Evolutionary conservation across 2,329 filamentous ascomycete genomes (phyloP), one percentile per base, ranked within the genome.

Genomic region (Pseudogymnoascus sp.): DNA sequence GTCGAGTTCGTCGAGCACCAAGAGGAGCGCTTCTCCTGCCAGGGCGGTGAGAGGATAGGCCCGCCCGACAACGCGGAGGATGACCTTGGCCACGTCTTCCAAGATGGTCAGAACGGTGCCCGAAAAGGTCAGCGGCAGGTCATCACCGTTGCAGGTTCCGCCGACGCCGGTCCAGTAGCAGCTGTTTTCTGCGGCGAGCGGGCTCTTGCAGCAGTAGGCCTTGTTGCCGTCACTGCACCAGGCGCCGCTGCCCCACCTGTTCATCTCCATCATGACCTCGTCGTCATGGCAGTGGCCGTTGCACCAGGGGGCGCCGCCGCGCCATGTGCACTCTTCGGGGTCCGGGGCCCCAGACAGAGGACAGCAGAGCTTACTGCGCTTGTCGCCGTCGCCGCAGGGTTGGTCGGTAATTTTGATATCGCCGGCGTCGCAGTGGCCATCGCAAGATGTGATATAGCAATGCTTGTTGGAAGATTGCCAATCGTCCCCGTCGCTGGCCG

Each of bases 271-370:
- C 33, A 69, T 62, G 36, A 74, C 71, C 64, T 75, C 70, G 47
- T 67, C 70, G 43, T 68, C 67, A 39, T 74, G 68, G 53, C 72
- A 74, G 58, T 70, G 68, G 33, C 71, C 68, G 50, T 73, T 73
- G 28, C 28, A 30, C 1, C 2, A 30, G 28, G 66, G 62, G 33
- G 62, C 63, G 3, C 60, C 64, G 2, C 71, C 73, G 60, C 71
- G 68, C 73, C 70, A 75, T 33, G 59, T 63, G 47, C 73, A 75
- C 11, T 69, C 62, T 2, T 68, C 63, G 1, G 68, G 65, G 41
- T 71, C 65, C 1, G 72, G 73, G 20, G 69, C 68, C 6, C 64
- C 66, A 7, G 67, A 63, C 8, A 73, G 39, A 6, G 72, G 71
- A 63, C 71, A 75, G 61, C 70, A 75, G 30, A 73, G 62, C 9